These are phyloP conservation scores for Linum trigynum DNA, from an alignment of 345 rosid genomes.

Conservation along the genomic window DNA sequence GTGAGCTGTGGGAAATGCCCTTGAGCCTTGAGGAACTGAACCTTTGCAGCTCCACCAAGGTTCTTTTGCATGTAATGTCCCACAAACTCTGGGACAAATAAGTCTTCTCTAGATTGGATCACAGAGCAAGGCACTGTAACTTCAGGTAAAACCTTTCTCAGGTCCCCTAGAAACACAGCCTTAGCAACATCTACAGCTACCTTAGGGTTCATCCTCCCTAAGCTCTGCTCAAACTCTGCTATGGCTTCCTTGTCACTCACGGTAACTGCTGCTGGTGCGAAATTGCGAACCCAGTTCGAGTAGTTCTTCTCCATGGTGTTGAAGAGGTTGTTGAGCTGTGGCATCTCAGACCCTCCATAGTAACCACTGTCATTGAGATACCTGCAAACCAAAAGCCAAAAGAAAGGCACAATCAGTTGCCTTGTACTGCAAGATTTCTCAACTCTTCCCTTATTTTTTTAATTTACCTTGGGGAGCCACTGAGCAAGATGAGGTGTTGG, in stretches of 20 bases:
- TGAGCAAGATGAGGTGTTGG: conserved; percentile 19
- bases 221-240: conserved; percentile 15
- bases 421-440: no score
- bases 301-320: conserved; percentile 16
- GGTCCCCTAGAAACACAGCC: conserved; percentile 22
- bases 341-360: conserved; percentile 18
- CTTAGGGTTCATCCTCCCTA: conserved; percentile 17
- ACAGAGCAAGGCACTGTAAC: conserved; percentile 26
- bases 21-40: conserved; percentile 17
- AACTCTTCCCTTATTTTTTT: no score
- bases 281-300: conserved; percentile 14
- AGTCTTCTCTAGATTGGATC: conserved; percentile 22
- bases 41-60: conserved; percentile 15
- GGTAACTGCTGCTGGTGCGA: conserved; percentile 15
- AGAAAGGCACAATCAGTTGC: not conserved
- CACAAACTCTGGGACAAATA: conserved; percentile 16
- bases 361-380: conserved; percentile 23
- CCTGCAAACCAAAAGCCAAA: conserved; percentile 11
- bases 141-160: conserved; percentile 15
- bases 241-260: conserved; percentile 14
- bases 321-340: conserved; percentile 6
- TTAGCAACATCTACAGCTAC: conserved; percentile 13
- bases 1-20: conserved; percentile 31
- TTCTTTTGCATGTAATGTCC: conserved; percentile 23
- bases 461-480: conserved; percentile 29